Conservation (phyloP, 768 basidiomycete genomes). For the Pilatotrama ljubarskyi region DNA sequence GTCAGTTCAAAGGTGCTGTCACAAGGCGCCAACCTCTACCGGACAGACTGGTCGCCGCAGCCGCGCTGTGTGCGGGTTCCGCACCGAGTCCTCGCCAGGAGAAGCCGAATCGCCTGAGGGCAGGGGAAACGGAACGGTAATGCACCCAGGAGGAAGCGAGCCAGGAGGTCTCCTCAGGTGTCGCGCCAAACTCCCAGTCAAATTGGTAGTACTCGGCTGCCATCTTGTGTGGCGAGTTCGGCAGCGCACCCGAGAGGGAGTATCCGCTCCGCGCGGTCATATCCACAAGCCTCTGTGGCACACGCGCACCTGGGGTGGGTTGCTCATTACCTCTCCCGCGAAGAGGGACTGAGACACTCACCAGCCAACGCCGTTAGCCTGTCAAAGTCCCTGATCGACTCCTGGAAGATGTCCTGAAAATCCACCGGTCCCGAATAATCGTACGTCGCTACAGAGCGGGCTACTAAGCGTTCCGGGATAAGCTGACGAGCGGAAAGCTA, state of each 20-base stretch:
- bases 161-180: slow-evolving; percentile 64
- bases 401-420: slow-evolving; percentile 46
- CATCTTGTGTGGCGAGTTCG: slow-evolving; percentile 44
- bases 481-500: background rate
- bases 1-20: slow-evolving; percentile 11
- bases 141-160: slow-evolving; percentile 64
- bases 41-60: slow-evolving; percentile 27
- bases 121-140: slow-evolving; percentile 1
- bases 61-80: background rate
- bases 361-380: slow-evolving; percentile 48
- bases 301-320: slow-evolving; percentile 40
- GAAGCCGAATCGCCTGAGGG: slow-evolving; percentile 21
- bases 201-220: slow-evolving; percentile 61
- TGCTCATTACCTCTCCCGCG: background rate
- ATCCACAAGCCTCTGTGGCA: slow-evolving; percentile 52
- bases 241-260: slow-evolving; percentile 47
- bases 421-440: slow-evolving; percentile 51
- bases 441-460: slow-evolving; percentile 47
- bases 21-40: slow-evolving; percentile 5
- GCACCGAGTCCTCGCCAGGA: slow-evolving; percentile 27
- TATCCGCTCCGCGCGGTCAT: slow-evolving; percentile 55
- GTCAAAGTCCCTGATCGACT: slow-evolving; percentile 41
- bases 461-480: background rate
- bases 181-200: slow-evolving; percentile 54
- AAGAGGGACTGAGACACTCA: slow-evolving; percentile 22